A percentile compares a stretch with the other conserved stretches of the same genome.
Conservation (phyloP, 2,329 filamentous ascomycete species). For the Exophiala mesophila region DNA sequence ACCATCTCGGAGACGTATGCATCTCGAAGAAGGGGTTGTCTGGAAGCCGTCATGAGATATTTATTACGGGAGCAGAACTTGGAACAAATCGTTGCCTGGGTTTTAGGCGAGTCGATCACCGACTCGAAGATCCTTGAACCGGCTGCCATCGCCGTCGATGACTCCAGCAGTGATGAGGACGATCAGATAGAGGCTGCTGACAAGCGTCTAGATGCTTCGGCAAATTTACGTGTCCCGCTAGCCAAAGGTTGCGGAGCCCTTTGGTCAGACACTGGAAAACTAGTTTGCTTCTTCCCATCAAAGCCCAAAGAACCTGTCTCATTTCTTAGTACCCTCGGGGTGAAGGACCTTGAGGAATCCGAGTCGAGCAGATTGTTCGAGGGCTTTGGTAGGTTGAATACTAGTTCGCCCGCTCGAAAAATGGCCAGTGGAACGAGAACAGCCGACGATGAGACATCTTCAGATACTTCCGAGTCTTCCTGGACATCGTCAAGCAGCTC, state of each 20-base stretch:
- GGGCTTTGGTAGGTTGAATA: slow-evolving; percentile 57
- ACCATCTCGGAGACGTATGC: slow-evolving; percentile 53
- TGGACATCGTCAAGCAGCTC: slow-evolving; percentile 59
- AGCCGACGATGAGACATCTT: slow-evolving; percentile 38
- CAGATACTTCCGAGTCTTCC: slow-evolving; percentile 44
- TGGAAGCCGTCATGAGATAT: slow-evolving; percentile 60
- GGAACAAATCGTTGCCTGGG: slow-evolving; percentile 51
- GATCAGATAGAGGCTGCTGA: slow-evolving; percentile 29
- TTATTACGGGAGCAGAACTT: slow-evolving; percentile 55
- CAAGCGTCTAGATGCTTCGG: slow-evolving; percentile 32
- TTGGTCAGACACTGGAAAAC: slow-evolving; percentile 54
- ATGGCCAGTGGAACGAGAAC: slow-evolving; percentile 41
- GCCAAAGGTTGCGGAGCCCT: slow-evolving; percentile 55
- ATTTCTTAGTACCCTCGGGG: slow-evolving; percentile 44
- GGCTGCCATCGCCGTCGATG: slow-evolving; percentile 57
- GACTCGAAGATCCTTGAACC: slow-evolving; percentile 41
- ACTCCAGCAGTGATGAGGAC: slow-evolving; percentile 79
- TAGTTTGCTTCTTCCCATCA: slow-evolving; percentile 55
- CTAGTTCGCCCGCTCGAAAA: slow-evolving; percentile 45
- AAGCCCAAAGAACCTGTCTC: slow-evolving; percentile 48
- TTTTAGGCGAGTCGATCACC: slow-evolving; percentile 57
- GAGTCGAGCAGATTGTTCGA: slow-evolving; percentile 55
- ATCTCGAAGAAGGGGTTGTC: slow-evolving; percentile 49
- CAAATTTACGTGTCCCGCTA: slow-evolving; percentile 61
- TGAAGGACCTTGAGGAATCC: slow-evolving; percentile 46